Evolutionary conservation across 73 alveolate species (phyloP).

Genomic region (Tetrahymena thermophila): DNA sequence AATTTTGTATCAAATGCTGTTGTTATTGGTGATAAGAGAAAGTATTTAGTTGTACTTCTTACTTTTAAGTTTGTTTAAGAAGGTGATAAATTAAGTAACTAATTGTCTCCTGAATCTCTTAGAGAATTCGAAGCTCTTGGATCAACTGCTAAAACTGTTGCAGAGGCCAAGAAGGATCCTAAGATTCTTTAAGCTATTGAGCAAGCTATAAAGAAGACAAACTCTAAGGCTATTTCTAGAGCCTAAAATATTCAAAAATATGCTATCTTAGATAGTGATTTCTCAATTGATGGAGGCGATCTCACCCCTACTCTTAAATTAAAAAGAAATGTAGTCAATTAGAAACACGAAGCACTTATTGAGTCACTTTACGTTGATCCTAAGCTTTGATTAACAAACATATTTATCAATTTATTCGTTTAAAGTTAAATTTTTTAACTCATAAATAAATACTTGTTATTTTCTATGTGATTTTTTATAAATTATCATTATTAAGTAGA

Average conservation of each 20-base stretch:
- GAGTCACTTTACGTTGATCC: conserved; percentile 61
- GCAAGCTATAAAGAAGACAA: neutral
- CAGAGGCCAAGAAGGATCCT: conserved; percentile 52
- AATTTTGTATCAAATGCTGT: conserved; percentile 63
- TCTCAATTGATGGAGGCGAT: conserved; percentile 76
- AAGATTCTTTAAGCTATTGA: neutral
- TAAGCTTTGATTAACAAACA: conserved; percentile 24
- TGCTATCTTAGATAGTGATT: conserved; percentile 56
- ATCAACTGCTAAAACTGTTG: conserved; percentile 46
- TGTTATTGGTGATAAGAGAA: conserved; percentile 76
- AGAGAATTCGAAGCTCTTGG: conserved; percentile 40
- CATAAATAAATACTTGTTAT: neutral
- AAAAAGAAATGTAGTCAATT: conserved; percentile 63
- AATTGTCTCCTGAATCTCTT: conserved; percentile 59
- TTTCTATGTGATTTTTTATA: too few species aligned
- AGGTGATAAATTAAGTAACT: conserved; percentile 49
- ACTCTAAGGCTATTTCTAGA: conserved; percentile 46
- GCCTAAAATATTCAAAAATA: conserved; percentile 72
- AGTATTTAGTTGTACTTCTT: conserved; percentile 53
- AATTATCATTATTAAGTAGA: too few species aligned
- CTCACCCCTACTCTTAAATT: conserved; percentile 84
- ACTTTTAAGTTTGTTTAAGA: conserved; percentile 55
- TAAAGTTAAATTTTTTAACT: neutral
- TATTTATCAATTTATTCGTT: neutral
- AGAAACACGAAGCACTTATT: conserved; percentile 55